Conservation (phyloP, 1,139 yeast genomes). For the Geotrichum aggregatum region DNA sequence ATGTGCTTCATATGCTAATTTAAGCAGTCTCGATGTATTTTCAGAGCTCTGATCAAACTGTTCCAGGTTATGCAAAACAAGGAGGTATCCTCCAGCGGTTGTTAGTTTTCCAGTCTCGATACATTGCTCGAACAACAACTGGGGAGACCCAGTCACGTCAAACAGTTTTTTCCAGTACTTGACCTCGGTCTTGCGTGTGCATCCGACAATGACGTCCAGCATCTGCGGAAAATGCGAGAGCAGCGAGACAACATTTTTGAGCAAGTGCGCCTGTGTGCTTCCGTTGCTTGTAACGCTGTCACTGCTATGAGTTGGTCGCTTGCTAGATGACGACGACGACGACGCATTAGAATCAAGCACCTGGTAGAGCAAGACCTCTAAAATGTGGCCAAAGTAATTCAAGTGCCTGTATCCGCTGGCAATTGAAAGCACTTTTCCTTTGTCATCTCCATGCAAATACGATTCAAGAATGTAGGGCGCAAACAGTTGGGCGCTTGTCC, state of each 20-base stretch:
- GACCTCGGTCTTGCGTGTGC: slow-evolving; percentile 63
- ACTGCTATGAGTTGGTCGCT: background rate
- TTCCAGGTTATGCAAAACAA: slow-evolving; percentile 38
- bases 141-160: slow-evolving; percentile 40
- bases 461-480: slow-evolving; percentile 38
- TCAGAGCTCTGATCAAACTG: slow-evolving; percentile 21
- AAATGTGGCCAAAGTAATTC: slow-evolving; percentile 47
- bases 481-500: slow-evolving; percentile 39
- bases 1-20: slow-evolving; percentile 35
- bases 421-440: slow-evolving; percentile 33
- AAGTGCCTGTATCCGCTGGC: slow-evolving; percentile 43
- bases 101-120: slow-evolving; percentile 37
- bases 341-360: slow-evolving; percentile 33
- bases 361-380: slow-evolving; percentile 46
- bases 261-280: slow-evolving; percentile 8
- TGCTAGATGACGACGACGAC: background rate
- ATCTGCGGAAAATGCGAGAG: slow-evolving; percentile 38
- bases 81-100: slow-evolving; percentile 43
- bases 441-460: slow-evolving; percentile 30
- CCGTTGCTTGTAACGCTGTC: background rate
- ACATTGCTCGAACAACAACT: slow-evolving; percentile 40
- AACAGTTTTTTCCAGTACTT: slow-evolving; percentile 58
- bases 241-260: slow-evolving; percentile 30
- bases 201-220: slow-evolving; percentile 51
- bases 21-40: slow-evolving; percentile 35